A percentile compares a stretch with the other conserved stretches of the same genome.
Conservation (phyloP, 2,329 filamentous ascomycete species). For the Leptographium flavum region DNA sequence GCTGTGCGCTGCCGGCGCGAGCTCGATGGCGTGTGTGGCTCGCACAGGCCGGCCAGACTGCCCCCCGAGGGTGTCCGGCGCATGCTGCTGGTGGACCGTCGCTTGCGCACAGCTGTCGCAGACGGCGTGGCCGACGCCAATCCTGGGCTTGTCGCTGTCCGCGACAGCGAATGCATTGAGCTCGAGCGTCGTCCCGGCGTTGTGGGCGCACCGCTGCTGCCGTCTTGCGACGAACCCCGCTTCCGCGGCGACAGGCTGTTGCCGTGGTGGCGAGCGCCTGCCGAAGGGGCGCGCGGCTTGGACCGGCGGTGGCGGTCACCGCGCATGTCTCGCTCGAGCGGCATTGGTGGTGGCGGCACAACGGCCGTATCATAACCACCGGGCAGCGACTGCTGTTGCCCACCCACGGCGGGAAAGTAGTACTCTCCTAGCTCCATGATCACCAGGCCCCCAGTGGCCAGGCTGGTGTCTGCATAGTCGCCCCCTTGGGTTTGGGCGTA, state of each 20-base stretch:
- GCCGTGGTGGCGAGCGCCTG: conserved; percentile 33
- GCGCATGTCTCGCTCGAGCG: neutral
- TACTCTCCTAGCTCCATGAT: conserved; percentile 32
- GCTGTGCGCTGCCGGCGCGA: neutral
- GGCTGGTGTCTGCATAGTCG: conserved; percentile 10
- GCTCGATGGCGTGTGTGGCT: neutral
- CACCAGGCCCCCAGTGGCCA: conserved; percentile 28
- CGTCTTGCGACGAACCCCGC: neutral
- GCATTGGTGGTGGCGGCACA: conserved; percentile 5
- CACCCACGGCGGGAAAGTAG: conserved; percentile 6
- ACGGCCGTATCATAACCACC: neutral
- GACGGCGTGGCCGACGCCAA: neutral
- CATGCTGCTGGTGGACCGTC: conserved; percentile 19
- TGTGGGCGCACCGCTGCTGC: conserved; percentile 1
- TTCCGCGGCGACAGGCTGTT: conserved; percentile 4
- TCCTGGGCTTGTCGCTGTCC: neutral
- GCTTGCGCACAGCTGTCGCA: conserved; percentile 19
- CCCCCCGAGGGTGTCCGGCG: conserved; percentile 12
- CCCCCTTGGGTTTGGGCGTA: neutral
- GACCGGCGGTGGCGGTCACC: conserved; percentile 19
- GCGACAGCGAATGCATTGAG: conserved; percentile 14
- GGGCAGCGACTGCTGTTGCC: neutral
- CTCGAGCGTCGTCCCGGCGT: conserved; percentile 13
- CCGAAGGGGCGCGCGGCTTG: conserved; percentile 38
- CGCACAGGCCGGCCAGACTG: neutral